Evolutionary conservation across 176 grass and related monocot species (phyloP), one percentile per base, ranked within the genome.

Genomic region (Oryza rufipogon): DNA sequence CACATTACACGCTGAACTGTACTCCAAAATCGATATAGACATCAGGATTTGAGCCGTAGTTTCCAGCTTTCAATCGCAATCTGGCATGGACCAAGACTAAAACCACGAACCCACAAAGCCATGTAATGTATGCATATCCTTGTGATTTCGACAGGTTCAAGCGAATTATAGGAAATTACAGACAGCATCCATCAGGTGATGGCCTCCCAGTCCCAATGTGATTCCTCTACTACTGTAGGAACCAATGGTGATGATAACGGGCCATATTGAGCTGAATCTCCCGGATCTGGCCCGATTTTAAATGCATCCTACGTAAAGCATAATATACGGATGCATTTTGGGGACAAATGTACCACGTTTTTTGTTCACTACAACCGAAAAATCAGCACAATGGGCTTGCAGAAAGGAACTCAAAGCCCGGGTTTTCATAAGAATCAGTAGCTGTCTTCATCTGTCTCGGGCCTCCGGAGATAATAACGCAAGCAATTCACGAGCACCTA

Each of bases 361-460:
- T 75, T 71, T 33, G 25, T 56, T 33, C 17, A 12, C 66, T 60
- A 64, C 80, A 61, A 83, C 77, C 58, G 36, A 70, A 60, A 83
- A 36, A 69, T 69, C 75, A 76, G 10, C 33, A 52, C 63, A 84
- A 84, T 33, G 70, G 64, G 61, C 76, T 76, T 75, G 75, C 33
- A 80, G 45, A 64, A 14, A 70, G 25, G 48, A 49, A 84, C 61
- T 49, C 20, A 34, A 84, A 84, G 69, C 70, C 70, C 23, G 44
- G 80, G 25, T 45, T 72, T 77, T 49, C 75, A 75, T 11, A 80
- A 20, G 20, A 60, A 87, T 98, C 85, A 99, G 83, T 94, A 99
- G 68, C 96, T 99, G 25, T 89, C 96, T 73, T 99, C 96, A 75
- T 99, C 93, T 17, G 96, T 88, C 75, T 99, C 96, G 34, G 96